Base-by-base conservation (phyloP, 805 yeast genomes). In the Zygosaccharomyces gambellarensis region DNA sequence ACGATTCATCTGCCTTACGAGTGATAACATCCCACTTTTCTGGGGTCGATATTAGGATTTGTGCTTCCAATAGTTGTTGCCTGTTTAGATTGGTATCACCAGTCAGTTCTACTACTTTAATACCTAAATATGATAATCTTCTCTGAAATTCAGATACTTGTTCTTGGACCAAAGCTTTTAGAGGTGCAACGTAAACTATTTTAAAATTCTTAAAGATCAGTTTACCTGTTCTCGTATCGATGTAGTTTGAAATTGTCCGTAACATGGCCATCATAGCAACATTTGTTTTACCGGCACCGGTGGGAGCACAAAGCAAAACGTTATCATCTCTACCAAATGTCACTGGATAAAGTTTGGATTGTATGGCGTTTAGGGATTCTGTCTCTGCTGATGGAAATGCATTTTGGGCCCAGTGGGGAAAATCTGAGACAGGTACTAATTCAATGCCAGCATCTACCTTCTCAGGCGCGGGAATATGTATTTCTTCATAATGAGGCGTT, bases 201-300 rank as follows among this genome's bases (percentile, higher is more conserved):
- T 87, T 89, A 65, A 87, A 83, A 6, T 75, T 74, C 22, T 77
- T 69, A 22, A 82, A 56, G 22, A 75, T 71, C 9, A 88, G 64
- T n/a, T 72, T 68, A 0, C 83, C 85, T 27, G 74, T 70, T 1
- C 58, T 61, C 4, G 60, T 60, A 41, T 74, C 69, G 59, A 84
- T 71, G 61, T 69, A 78, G 43, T 82, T 75, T 0, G 79, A 70
- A 19, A 90, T 63, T 0, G 85, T 72, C 43, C 84, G 70, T n/a
- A 90, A 71, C 4, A 87, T 75, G 0, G 96, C 74, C 41, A 94
- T 68, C 83, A 94, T 80, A 0, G 99, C 99, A 27, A 94, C 96
- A 64, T 94, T 94, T 21, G 99, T 92, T 65, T 92, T 92, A 71
- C 99, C 99, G 2, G 97, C 97, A 71, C 99, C 99, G 0, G 99